Conservation (phyloP, 441 rosid species). For the Corymbia citriodora region DNA sequence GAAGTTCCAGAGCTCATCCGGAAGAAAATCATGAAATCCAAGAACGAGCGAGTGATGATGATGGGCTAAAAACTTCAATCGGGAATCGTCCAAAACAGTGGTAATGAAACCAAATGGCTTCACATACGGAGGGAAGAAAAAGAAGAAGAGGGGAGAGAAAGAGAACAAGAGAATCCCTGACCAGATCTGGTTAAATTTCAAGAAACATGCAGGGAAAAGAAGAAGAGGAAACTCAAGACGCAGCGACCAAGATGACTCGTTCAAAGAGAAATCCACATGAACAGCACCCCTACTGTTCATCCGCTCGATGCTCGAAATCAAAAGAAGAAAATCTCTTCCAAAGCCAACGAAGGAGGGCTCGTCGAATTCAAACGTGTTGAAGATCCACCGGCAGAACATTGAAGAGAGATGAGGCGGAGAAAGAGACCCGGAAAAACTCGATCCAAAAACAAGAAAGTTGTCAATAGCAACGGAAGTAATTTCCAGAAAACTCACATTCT, state of each 20-base stretch:
- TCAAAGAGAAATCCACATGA: neutral
- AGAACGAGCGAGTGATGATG: neutral
- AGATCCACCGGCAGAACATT: neutral
- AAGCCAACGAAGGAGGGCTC: neutral
- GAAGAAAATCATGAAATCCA: neutral
- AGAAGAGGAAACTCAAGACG: neutral
- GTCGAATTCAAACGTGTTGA: neutral
- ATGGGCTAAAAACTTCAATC: neutral
- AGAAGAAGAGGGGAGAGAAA: neutral
- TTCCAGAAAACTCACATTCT: neutral
- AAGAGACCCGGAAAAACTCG: conserved; percentile 1
- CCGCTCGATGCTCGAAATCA: neutral
- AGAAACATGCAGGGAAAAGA: neutral
- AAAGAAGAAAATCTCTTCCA: neutral
- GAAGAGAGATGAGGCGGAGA: neutral
- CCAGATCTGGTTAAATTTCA: neutral
- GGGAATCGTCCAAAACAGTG: neutral
- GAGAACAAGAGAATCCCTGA: neutral
- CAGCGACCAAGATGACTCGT: neutral
- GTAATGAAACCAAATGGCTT: neutral
- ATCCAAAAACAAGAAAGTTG: neutral
- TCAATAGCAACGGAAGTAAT: neutral
- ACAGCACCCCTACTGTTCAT: neutral
- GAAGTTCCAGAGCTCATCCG: neutral
- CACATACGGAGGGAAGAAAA: neutral